Base-by-base conservation (phyloP, 768 basidiomycete species). In the Suillus discolor region DNA sequence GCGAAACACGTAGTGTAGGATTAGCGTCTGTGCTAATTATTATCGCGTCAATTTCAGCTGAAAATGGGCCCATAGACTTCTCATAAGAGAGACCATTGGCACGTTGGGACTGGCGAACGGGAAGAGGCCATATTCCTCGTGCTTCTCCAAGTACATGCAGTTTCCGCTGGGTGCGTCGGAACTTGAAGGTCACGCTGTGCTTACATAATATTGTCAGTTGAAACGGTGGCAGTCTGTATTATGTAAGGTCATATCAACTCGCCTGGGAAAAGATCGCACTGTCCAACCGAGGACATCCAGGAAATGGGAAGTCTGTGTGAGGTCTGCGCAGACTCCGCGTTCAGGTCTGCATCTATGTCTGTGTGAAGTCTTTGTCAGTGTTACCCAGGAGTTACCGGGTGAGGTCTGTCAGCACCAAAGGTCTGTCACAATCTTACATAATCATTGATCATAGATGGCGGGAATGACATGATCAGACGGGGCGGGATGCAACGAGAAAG, bases 11-110 rank as follows among this genome's bases (percentile, higher is more conserved):
- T 3, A 93, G 93, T 3, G 89, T 87, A 3, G 93, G 93, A 70
- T 87, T 94, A 3, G 87, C 86, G 70, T 97, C 94, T 2, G 94
- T 94, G 71, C 93, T 95, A 66, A 97, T 81, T 44, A 97, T 83
- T 51, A 96, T 79, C 2, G 90, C 89, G 73, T 95, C 93, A 64
- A 83, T 84, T 59, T 90, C 89, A 20, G 75, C 74, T 16, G 66
- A 67, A 54, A 70, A 76, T n/a, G 61, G 70, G 65, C 85, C 81
- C 20, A 80, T 71, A 13, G 84, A 78, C 42, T 84, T 85, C 67
- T 89, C 87, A 65, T 85, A 85, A 28, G 87, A 84, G 41, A 84
- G 83, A 8, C 89, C 91, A 66, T 80, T 80, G 36, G 84, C 80
- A 73, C 84, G 88, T 60, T 87, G 81, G n/a, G 87, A 81, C 71